Evolutionary conservation across 306 rosid species (phyloP), one percentile per base, ranked within the genome.

Genomic region (Quercus cerris): DNA sequence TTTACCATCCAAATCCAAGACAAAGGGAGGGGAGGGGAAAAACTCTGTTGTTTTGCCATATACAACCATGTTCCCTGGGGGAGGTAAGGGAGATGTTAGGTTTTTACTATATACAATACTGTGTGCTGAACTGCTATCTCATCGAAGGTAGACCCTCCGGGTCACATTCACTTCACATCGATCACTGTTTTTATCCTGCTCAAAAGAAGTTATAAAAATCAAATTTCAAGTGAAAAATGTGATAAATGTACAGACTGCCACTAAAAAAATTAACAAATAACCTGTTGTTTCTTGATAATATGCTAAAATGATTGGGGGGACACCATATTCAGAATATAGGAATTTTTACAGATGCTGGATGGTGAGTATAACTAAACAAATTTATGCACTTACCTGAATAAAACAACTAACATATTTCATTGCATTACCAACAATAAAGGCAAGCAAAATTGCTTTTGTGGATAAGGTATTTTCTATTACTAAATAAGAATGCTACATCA

Each of bases 101-200:
- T 28, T 61, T 62, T 6, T 72, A 0, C 85, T 87, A 64, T 70
- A 74, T 75, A 87, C 83, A 79, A 68, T 59, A 18, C 30, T 3
- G 28, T 31, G 25, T 6, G 59, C 73, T 78, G 77, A 56, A 75
- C 44, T 51, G 46, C 64, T 71, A 71, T 66, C 55, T 84, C 80
- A 85, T 22, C 91, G 83, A 71, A 81, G 71, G 83, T 79, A 82
- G 66, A 75, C 81, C 80, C 88, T 82, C 59, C 51, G 81, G 46
- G 73, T 33, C 31, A 70, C 76, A 23, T 67, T 82, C 71, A 23
- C 71, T 25, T 74, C 75, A 46, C 23, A 54, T 54, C 52, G 84
- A 31, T 52, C 57, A 1, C 41, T 41, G 38, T 35, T 67, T 81
- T 82, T 84, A 71, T 76, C 90, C 93, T 91, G 89, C 63, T 78